Evolutionary conservation across 2,329 filamentous ascomycete genomes (phyloP).

Genomic region (Orbilia javanica): DNA sequence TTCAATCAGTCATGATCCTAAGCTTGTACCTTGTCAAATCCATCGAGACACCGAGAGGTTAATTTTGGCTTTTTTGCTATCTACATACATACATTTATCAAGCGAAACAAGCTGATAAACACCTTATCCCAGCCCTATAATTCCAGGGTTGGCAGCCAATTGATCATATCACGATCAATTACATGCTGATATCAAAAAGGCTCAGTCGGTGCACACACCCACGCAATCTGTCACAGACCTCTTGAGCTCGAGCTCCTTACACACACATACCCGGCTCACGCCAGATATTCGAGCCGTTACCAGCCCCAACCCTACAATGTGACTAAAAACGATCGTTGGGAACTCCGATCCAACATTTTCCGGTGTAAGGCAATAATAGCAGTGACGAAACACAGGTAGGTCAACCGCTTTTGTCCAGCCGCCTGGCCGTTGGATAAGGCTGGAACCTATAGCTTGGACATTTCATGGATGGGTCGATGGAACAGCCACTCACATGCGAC

Average conservation of each 20-base stretch:
- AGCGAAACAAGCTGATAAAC: conserved; percentile 49
- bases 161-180: conserved; percentile 47
- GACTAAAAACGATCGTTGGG: conserved; percentile 34
- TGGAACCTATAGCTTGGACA: conserved; percentile 2
- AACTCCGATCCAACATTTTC: conserved; percentile 38
- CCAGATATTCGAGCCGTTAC: conserved; percentile 5
- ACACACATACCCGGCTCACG: conserved; percentile 7
- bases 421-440: conserved; percentile 29
- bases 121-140: conserved; percentile 12
- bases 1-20: conserved; percentile 18
- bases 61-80: conserved; percentile 29
- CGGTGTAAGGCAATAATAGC: conserved; percentile 25
- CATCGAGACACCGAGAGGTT: conserved; percentile 14
- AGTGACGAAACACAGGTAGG: conserved; percentile 21
- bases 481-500: conserved; percentile 2
- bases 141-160: conserved; percentile 44
- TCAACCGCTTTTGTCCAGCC: conserved; percentile 8
- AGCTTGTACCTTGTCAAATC: conserved; percentile 3
- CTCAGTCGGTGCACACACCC: conserved; percentile 11
- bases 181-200: conserved; percentile 31
- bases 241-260: conserved; percentile 14
- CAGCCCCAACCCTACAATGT: conserved; percentile 23
- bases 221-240: conserved; percentile 15
- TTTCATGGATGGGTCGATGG: neutral
- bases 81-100: neutral